phyloP scores from a whole-genome alignment of 1,139 yeast species.

The Hansenula sp. region DNA sequence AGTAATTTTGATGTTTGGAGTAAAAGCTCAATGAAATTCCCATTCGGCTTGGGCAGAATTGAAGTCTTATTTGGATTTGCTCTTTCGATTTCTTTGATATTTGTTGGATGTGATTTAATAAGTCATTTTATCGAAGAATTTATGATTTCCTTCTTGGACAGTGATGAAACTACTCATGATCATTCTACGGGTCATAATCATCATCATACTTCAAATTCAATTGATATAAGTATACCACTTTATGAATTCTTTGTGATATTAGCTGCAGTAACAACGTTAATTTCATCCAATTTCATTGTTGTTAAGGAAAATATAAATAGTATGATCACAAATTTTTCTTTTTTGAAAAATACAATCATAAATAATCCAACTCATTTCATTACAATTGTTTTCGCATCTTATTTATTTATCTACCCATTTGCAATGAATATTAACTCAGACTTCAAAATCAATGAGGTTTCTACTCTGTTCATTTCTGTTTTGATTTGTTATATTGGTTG shows the following conservation, averaged over 20 bases:
- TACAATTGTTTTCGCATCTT: constrained; percentile 52
- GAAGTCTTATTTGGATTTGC: constrained; percentile 91
- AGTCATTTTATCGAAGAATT: constrained; percentile 82
- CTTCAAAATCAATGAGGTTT: constrained; percentile 41
- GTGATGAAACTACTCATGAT: constrained; percentile 29
- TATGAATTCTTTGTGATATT: constrained; percentile 27
- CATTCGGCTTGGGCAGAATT: constrained; percentile 86
- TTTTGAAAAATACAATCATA: constrained; percentile 20
- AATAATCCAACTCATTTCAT: constrained; percentile 62
- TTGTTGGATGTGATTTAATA: constrained; percentile 86
- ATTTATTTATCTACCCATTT: constrained; percentile 20
- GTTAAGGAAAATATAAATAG: constrained; percentile 19
- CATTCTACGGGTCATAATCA: constrained; percentile 31
- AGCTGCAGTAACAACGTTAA: constrained; percentile 27
- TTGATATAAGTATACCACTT: constrained; percentile 31
- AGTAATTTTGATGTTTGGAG: constrained; percentile 92
- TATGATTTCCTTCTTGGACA: constrained; percentile 46
- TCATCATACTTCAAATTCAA: constrained; percentile 6
- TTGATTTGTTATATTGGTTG: constrained; percentile 52
- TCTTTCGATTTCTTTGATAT: constrained; percentile 74
- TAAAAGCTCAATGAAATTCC: constrained; percentile 75
- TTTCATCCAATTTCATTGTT: constrained; percentile 26
- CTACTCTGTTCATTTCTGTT: constrained; percentile 47
- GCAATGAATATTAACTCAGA: constrained; percentile 30
- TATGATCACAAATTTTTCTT: constrained; percentile 10